phyloP scores from a whole-genome alignment of 2,329 filamentous ascomycete species.

The Orbilia ellipsospora region DNA sequence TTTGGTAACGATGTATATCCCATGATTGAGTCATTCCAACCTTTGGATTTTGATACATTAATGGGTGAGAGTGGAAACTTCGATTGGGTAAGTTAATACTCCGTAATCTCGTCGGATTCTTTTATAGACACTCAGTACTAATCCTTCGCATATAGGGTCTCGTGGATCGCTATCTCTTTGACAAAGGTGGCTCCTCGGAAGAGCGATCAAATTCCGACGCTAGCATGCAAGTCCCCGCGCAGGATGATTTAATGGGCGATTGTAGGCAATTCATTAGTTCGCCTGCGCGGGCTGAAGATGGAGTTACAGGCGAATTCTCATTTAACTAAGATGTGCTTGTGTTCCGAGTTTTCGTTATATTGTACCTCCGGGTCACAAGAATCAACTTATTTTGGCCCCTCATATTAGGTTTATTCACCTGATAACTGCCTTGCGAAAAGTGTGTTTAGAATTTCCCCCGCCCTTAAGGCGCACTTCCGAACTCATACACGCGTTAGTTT shows the following conservation, averaged over 20 bases:
- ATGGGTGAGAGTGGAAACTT: conserved; percentile 38
- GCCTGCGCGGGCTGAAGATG: background rate
- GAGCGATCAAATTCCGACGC: conserved; percentile 3
- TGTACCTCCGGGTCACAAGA: background rate
- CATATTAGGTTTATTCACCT: background rate
- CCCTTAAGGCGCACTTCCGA: background rate
- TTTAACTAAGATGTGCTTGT: too few relatives aligned
- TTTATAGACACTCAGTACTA: background rate
- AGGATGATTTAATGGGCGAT: conserved; percentile 7
- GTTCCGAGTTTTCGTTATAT: too few relatives aligned
- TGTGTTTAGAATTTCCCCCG: background rate
- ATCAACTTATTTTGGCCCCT: background rate
- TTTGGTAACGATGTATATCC: conserved; percentile 40
- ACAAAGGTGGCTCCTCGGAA: conserved; percentile 16
- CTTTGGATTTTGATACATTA: conserved; percentile 43
- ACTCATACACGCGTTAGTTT: background rate
- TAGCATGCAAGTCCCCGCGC: conserved; percentile 9
- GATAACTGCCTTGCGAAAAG: background rate
- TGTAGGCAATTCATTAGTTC: background rate
- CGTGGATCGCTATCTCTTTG: conserved; percentile 47
- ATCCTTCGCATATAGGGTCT: conserved; percentile 17
- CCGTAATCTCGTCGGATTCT: too few relatives aligned
- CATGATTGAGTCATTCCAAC: conserved; percentile 44
- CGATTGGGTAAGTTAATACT: conserved; percentile 32
- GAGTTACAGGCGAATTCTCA: too few relatives aligned